Conservation (phyloP, 352 stramenopile genomes). For the Aphanomyces stellatus region DNA sequence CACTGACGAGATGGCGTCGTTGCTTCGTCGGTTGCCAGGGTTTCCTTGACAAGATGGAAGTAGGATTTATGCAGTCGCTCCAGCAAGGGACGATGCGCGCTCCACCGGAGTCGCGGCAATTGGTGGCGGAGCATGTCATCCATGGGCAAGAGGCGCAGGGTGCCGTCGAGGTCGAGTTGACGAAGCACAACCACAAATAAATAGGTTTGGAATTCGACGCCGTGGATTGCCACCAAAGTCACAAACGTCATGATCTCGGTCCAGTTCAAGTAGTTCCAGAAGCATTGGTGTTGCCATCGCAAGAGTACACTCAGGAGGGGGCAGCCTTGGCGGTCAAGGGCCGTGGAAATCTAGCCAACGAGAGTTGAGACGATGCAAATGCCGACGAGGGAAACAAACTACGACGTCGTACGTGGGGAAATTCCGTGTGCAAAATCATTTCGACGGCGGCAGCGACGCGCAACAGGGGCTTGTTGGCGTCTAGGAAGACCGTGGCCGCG, state of each 20-base stretch:
- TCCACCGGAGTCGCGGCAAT: not conserved
- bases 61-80: not conserved
- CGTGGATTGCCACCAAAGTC: not conserved
- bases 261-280: conserved; percentile 9
- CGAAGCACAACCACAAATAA: not conserved
- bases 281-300: not conserved
- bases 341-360: too few relatives aligned
- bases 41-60: not conserved
- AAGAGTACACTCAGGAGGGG: not conserved
- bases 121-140: not conserved
- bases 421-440: not conserved
- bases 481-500: not conserved
- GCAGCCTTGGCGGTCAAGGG: not conserved
- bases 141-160: too few relatives aligned
- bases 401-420: not conserved
- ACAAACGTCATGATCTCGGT: not conserved
- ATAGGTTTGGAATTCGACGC: not conserved
- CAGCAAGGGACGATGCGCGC: not conserved
- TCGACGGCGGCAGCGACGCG: conserved; percentile 6
- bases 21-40: not conserved
- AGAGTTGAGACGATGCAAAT: too few relatives aligned
- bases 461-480: not conserved
- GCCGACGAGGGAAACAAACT: not conserved
- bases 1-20: too few relatives aligned
- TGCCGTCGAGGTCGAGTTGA: not conserved